Evolutionary conservation across 179 eudicot species (phyloP).

Genomic region (Carnegiea gigantea): DNA sequence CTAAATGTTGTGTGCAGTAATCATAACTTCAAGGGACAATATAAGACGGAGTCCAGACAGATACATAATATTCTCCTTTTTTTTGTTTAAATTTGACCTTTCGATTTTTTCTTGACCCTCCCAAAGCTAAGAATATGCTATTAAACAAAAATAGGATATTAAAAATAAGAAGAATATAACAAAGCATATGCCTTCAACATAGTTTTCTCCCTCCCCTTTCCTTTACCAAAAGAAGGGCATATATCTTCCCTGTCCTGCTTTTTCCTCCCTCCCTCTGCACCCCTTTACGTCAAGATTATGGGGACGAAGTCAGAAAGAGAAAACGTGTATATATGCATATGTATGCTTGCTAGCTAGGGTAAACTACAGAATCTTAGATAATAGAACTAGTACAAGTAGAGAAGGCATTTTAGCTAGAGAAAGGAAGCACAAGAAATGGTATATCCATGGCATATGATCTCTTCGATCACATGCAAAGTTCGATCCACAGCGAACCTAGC

Average conservation of each 20-base stretch:
- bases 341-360: background rate
- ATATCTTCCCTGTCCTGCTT: constrained; percentile 23
- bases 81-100: background rate
- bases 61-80: background rate
- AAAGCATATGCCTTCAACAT: constrained; percentile 25
- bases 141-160: background rate
- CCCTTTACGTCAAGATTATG: constrained; percentile 3
- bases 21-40: background rate
- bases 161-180: constrained; percentile 29
- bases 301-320: background rate
- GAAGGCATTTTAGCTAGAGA: constrained; percentile 12
- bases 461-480: background rate
- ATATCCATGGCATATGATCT: constrained; percentile 32
- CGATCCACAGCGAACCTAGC: background rate
- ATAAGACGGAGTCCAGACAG: background rate
- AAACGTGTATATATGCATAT: background rate
- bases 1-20: no score
- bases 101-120: background rate
- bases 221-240: constrained; percentile 26
- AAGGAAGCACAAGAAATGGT: background rate
- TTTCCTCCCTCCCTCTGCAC: background rate
- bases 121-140: constrained; percentile 1
- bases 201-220: constrained; percentile 16
- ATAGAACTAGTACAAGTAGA: background rate
- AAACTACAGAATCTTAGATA: constrained; percentile 19